Conservation (phyloP, 2,329 filamentous ascomycete species). For the Spiromastix sp. region DNA sequence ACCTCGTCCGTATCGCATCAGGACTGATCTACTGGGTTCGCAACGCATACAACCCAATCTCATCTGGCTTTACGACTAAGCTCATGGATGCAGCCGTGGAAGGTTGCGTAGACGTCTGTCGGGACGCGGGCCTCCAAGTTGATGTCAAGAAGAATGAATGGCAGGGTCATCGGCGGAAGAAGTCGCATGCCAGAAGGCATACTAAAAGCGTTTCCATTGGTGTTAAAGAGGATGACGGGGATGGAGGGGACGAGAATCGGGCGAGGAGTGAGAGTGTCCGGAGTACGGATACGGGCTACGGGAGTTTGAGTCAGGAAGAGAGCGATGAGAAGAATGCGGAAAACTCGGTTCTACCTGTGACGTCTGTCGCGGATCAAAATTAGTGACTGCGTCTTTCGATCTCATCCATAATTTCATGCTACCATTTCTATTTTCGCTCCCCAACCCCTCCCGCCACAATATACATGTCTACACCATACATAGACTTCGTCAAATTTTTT, state of each 20-base stretch:
- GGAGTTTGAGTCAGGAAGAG: slow-evolving; percentile 17
- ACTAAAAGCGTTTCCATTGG: slow-evolving; percentile 5
- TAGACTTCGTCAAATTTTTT: no score
- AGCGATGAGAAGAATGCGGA: background rate
- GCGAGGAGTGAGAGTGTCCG: slow-evolving; percentile 19
- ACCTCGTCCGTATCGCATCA: slow-evolving; percentile 28
- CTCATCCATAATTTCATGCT: no score
- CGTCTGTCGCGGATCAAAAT: no score
- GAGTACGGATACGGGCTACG: slow-evolving; percentile 33
- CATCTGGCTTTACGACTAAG: slow-evolving; percentile 29
- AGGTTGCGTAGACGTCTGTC: slow-evolving; percentile 27
- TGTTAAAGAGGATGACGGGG: background rate
- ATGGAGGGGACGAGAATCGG: background rate
- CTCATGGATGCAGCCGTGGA: slow-evolving; percentile 29
- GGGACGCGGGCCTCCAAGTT: slow-evolving; percentile 25
- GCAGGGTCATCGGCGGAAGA: slow-evolving; percentile 1
- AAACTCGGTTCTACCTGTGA: no score
- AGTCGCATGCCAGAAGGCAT: slow-evolving; percentile 9
- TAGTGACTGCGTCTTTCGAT: no score
- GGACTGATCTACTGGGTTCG: slow-evolving; percentile 35
- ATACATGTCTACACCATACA: no score
- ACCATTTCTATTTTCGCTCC: no score
- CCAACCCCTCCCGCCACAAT: no score
- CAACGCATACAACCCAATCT: slow-evolving; percentile 33
- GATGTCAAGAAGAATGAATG: slow-evolving; percentile 15